Base-by-base conservation (phyloP, 768 basidiomycete genomes). In the Boletus bicolor region DNA sequence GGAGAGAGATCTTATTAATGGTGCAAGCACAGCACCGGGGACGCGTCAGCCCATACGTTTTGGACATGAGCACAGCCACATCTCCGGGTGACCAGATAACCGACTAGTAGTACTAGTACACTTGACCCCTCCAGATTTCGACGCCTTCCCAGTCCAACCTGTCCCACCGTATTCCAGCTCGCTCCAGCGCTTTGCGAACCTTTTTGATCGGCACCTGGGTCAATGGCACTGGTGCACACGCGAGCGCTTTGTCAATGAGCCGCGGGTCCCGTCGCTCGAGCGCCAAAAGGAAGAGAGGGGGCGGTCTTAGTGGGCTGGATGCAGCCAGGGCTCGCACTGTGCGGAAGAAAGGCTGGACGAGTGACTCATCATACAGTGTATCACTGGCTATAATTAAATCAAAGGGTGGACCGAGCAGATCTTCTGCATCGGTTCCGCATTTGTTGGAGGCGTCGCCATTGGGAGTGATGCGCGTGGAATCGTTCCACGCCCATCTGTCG, bases 381-480 rank as follows among this genome's bases (percentile, higher is more conserved):
- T 96, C 93, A 50, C 93, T 86, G 11, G 91, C 83, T 50, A 89
- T 69, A 60, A 97, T 85, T 62, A 93, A 76, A 70, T 91, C 85
- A 74, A 87, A 89, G 1, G 84, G 85, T 8, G 85, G 81, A 17
- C 61, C 60, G 14, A 83, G 74, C 42, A 62, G 42, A 37, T 60
- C 46, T 17, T 53, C 57, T 62, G 56, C 49, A 34, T 51, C 24
- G 64, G 57, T n/a, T 62, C 57, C 54, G 42, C 47, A 3, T n/a
- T 44, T 37, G 35, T 64, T 58, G 43, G 58, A 51, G 15, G 59
- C 49, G 51, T 68, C 56, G 24, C 69, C 73, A 2, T 76, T 76
- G 68, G 62, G 66, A 59, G 59, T 66, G 62, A 56, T 73, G 54
- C 60, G 81, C 60, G 54, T 50, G 36, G 58, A 24, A 45, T 71